Evolutionary conservation across 2,329 filamentous ascomycete genomes (phyloP), one percentile per base, ranked within the genome.

Genomic region (Trichoderma lentiforme): DNA sequence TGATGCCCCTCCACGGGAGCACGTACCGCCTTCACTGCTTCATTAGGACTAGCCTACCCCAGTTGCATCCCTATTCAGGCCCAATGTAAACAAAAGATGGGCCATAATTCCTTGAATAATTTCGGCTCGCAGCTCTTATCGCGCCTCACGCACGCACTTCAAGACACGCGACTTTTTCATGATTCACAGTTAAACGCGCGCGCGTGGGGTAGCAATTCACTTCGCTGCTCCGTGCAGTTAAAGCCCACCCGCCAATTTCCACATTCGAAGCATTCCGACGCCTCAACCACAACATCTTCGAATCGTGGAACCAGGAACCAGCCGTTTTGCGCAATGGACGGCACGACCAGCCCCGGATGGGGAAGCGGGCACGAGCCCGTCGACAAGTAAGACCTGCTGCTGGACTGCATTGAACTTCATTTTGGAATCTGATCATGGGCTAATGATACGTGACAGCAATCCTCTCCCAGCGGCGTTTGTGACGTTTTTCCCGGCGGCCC

Each of bases 401-500:
- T 18, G 26, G 8, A 43, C 47, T 2, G 6, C n/a, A 9, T 21
- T 18, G 26, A 14, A 32, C 47, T 1, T 7, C 26, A n/a, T 21
- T 12, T 21, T 60, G 61, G 34, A 21, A 47, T 61, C 28, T 4
- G 39, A 36, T 14, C 34, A 56, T 66, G 57, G 63, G 39, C 75
- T 80, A 53, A 57, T 70, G 66, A 32, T 34, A 32, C 57, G 61
- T 63, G 36, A 47, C 26, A 80, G 77, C 43, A 76, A 76, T 36
- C 72, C 74, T 15, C 75, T 75, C 15, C 70, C 76, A 12, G 43
- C 71, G 28, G 74, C 76, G 9, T 80, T 80, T 70, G 67, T 78
- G 67, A 63, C 72, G 1, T 79, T 75, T 74, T 80, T 80, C 61
- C 73, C 79, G 26, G 70, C 32, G 36, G 70, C 70, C 64, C n/a